phyloP scores from a whole-genome alignment of 2,329 filamentous ascomycete genomes.

The Pseudocercospora fuligena region DNA sequence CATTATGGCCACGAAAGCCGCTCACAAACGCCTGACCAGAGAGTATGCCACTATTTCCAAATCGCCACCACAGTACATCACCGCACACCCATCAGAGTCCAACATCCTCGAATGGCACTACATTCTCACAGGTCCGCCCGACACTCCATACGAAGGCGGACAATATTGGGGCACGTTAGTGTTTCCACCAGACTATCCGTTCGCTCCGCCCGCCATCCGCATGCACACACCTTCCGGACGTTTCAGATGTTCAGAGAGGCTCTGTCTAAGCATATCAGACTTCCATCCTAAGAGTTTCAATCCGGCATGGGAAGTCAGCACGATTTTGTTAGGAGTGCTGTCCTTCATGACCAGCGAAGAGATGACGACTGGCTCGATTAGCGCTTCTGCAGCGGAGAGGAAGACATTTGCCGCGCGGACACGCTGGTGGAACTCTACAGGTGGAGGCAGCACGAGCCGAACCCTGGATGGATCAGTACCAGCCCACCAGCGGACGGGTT shows the following conservation, averaged over 20 bases:
- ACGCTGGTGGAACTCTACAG: constrained; percentile 96
- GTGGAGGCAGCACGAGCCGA: constrained; percentile 72
- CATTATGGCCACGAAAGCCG: constrained; percentile 46
- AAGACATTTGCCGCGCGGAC: constrained; percentile 76
- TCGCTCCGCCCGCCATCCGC: constrained; percentile 93
- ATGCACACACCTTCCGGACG: constrained; percentile 98
- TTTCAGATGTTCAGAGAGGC: constrained; percentile 88
- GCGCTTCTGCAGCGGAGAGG: constrained; percentile 76
- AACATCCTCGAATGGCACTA: constrained; percentile 47
- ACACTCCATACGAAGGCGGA: constrained; percentile 90
- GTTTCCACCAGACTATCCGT: constrained; percentile 96
- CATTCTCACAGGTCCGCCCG: constrained; percentile 89
- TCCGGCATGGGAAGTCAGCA: constrained; percentile 96
- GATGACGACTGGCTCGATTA: constrained; percentile 93
- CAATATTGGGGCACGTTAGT: constrained; percentile 98
- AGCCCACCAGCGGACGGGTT: constrained; percentile 63
- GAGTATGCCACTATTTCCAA: constrained; percentile 44
- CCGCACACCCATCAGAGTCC: constrained; percentile 40
- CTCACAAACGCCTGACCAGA: constrained; percentile 45
- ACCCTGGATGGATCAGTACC: constrained; percentile 43
- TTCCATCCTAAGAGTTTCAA: constrained; percentile 99
- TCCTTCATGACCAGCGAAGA: constrained; percentile 99
- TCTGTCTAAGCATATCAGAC: constrained; percentile 95
- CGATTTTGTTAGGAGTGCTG: constrained; percentile 89
- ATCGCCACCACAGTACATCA: constrained; percentile 42